These are phyloP conservation scores for Phytophthora citrophthora DNA, from an alignment of 352 stramenopile species.

Conservation along the genomic window DNA sequence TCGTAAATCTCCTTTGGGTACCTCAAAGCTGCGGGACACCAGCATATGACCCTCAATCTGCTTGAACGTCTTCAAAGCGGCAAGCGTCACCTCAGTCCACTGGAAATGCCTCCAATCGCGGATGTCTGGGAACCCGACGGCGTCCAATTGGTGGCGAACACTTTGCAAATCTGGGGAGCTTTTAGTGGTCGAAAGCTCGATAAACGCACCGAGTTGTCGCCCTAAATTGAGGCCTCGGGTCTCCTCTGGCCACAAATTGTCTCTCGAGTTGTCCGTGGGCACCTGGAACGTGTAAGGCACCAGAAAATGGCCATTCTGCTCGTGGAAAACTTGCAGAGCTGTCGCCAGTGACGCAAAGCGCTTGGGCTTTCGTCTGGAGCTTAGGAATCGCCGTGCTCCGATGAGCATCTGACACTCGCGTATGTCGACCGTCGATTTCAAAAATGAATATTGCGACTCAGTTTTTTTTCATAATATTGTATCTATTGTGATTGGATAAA, in stretches of 20 bases:
- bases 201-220: conserved; percentile 36
- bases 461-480: neutral
- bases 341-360: conserved; percentile 25
- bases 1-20: conserved; percentile 27
- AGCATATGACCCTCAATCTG: conserved; percentile 40
- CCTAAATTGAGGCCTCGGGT: conserved; percentile 50
- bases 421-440: neutral
- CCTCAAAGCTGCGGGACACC: conserved; percentile 46
- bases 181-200: conserved; percentile 11
- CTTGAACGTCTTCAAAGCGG: conserved; percentile 43
- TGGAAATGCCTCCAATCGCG: conserved; percentile 53
- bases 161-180: neutral
- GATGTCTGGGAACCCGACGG: conserved; percentile 38
- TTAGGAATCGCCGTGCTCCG: conserved; percentile 23
- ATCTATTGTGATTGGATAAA: neutral
- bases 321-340: conserved; percentile 45
- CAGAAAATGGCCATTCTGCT: conserved; percentile 49
- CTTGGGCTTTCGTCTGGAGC: conserved; percentile 16
- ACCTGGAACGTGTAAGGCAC: conserved; percentile 50
- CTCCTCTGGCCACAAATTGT: conserved; percentile 43
- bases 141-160: conserved; percentile 31
- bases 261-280: conserved; percentile 12
- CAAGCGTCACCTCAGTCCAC: conserved; percentile 37
- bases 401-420: conserved; percentile 8
- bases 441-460: too few relatives aligned